Evolutionary conservation across 805 yeast genomes (phyloP).

Genomic region (Zygotorulaspora danielsina): DNA sequence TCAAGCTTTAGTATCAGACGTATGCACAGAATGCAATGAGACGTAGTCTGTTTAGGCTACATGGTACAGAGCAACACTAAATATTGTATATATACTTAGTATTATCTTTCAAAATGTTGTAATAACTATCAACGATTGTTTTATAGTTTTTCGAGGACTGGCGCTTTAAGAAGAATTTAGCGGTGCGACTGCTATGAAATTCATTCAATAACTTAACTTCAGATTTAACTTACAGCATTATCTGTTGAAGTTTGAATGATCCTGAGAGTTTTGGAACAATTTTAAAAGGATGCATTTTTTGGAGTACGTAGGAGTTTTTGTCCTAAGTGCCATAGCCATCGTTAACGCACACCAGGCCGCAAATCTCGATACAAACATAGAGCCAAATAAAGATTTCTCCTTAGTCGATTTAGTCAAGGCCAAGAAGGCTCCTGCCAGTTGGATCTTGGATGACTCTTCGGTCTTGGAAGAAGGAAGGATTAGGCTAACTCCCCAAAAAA

Average conservation of each 20-base stretch:
- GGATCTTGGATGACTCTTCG: conserved; percentile 41
- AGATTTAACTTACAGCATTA: too few species aligned
- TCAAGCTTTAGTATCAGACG: conserved; percentile 5
- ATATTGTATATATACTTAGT: too few species aligned
- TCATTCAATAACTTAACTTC: too few species aligned
- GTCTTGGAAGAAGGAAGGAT: conserved; percentile 50
- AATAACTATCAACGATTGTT: background rate
- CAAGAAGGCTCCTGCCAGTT: conserved; percentile 30
- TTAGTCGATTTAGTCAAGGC: conserved; percentile 39
- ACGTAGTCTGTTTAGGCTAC: background rate
- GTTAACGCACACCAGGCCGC: conserved; percentile 9
- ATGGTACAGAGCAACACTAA: too few species aligned
- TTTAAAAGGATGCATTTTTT: background rate
- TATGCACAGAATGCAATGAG: conserved; percentile 4
- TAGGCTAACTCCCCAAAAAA: conserved; percentile 44
- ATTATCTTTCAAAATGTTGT: background rate
- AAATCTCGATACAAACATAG: conserved; percentile 16
- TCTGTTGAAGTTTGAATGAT: background rate
- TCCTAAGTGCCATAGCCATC: background rate
- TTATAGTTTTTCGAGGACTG: too few species aligned
- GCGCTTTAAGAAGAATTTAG: too few species aligned
- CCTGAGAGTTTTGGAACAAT: background rate
- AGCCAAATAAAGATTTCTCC: conserved; percentile 33
- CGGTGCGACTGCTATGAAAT: too few species aligned
- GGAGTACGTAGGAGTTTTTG: background rate